Evolutionary conservation across 2,329 filamentous ascomycete genomes (phyloP).

Genomic region (Dryadomyces quercivorus): DNA sequence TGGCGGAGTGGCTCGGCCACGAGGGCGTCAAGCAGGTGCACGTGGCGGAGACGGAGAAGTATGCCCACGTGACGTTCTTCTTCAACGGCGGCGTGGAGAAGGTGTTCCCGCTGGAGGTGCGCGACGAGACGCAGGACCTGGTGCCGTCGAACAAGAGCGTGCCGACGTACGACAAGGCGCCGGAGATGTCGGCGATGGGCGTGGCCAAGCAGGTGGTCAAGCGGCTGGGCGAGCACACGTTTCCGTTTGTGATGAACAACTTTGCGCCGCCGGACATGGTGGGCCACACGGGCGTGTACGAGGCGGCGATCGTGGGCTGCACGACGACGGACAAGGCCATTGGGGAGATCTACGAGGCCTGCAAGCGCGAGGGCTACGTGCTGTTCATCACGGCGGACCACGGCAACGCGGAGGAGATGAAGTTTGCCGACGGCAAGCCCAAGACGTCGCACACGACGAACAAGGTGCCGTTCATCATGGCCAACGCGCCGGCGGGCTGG

Average conservation of each 20-base stretch:
- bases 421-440: slow-evolving; percentile 86
- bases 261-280: slow-evolving; percentile 99
- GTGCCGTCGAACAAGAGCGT: slow-evolving; percentile 85
- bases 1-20: slow-evolving; percentile 91
- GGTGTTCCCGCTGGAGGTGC: slow-evolving; percentile 80
- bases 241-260: slow-evolving; percentile 99
- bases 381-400: slow-evolving; percentile 96
- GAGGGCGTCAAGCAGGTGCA: slow-evolving; percentile 87
- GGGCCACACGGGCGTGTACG: slow-evolving; percentile 93
- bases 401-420: slow-evolving; percentile 98
- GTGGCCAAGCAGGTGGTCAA: slow-evolving; percentile 86
- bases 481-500: slow-evolving; percentile 86
- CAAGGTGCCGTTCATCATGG: slow-evolving; percentile 96
- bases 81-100: slow-evolving; percentile 99
- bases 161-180: slow-evolving; percentile 86
- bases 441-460: slow-evolving; percentile 98
- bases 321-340: slow-evolving; percentile 89
- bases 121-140: slow-evolving; percentile 66
- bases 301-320: slow-evolving; percentile 78
- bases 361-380: slow-evolving; percentile 85
- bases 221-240: slow-evolving; percentile 71
- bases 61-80: slow-evolving; percentile 98
- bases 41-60: slow-evolving; percentile 97
- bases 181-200: slow-evolving; percentile 87
- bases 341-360: slow-evolving; percentile 80